These are phyloP conservation scores for Daldinia loculata DNA, from an alignment of 495 filamentous ascomycete species.

Conservation along the genomic window DNA sequence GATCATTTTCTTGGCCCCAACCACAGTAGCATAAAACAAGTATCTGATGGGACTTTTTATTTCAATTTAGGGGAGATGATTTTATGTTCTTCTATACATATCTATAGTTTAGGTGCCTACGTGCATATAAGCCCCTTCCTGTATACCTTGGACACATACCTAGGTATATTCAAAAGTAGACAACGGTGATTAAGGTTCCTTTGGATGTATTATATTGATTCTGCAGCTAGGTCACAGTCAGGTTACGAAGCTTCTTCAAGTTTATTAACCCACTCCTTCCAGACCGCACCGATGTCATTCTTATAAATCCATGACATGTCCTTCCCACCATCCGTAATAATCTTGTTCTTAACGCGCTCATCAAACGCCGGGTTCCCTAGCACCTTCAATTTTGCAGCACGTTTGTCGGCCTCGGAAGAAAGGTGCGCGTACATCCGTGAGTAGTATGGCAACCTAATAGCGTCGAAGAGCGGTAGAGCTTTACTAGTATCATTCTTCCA, in stretches of 20 bases:
- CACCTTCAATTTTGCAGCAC: constrained; percentile 36
- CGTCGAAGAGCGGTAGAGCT: constrained; percentile 54
- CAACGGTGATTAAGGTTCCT: not conserved
- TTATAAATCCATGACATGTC: constrained; percentile 56
- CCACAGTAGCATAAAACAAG: no score
- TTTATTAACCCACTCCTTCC: constrained; percentile 45
- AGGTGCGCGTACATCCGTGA: constrained; percentile 52
- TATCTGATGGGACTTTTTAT: no score
- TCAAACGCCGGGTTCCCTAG: constrained; percentile 33
- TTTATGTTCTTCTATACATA: no score
- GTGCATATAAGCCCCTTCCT: no score
- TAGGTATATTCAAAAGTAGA: not conserved
- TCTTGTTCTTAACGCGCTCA: constrained; percentile 46
- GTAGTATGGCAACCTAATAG: constrained; percentile 58
- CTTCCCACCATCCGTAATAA: constrained; percentile 46
- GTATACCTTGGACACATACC: no score
- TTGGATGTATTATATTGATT: not conserved
- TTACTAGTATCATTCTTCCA: constrained; percentile 36
- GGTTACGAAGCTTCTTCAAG: constrained; percentile 19
- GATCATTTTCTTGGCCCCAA: no score
- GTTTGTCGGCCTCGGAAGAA: constrained; percentile 37
- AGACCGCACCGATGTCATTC: constrained; percentile 55
- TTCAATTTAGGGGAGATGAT: no score
- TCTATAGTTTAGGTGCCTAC: not conserved
- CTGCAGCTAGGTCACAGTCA: not conserved